phyloP scores from a whole-genome alignment of 768 basidiomycete species.

The Pleurotus cornucopiae region DNA sequence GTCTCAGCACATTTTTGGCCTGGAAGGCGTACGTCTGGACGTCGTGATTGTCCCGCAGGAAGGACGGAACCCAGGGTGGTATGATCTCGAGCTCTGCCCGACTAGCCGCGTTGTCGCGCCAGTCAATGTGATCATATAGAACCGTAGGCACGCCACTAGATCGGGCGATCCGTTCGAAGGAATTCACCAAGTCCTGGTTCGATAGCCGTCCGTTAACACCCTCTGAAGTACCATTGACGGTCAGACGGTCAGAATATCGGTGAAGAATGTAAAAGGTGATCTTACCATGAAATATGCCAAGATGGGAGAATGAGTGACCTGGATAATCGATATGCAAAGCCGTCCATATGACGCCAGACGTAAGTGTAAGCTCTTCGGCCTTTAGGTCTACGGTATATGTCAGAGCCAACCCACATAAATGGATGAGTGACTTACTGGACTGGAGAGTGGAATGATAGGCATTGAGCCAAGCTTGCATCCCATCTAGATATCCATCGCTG shows the following conservation, averaged over 20 bases:
- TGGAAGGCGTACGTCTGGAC: slow-evolving; percentile 52
- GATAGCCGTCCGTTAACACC: slow-evolving; percentile 93
- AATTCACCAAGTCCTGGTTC: slow-evolving; percentile 93
- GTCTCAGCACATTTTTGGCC: slow-evolving; percentile 64
- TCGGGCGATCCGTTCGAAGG: slow-evolving; percentile 66
- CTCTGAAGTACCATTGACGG: slow-evolving; percentile 44
- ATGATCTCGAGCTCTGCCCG: slow-evolving; percentile 23
- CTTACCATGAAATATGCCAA: slow-evolving; percentile 93
- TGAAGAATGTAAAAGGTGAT: slow-evolving; percentile 26
- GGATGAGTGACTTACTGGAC: slow-evolving; percentile 41
- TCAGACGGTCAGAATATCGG: not conserved
- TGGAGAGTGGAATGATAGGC: slow-evolving; percentile 73
- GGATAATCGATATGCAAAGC: slow-evolving; percentile 94
- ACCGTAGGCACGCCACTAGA: slow-evolving; percentile 75
- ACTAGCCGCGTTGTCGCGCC: slow-evolving; percentile 31
- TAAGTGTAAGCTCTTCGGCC: slow-evolving; percentile 56
- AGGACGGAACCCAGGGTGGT: slow-evolving; percentile 43
- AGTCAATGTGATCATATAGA: slow-evolving; percentile 74
- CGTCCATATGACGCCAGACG: slow-evolving; percentile 93
- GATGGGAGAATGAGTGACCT: slow-evolving; percentile 92
- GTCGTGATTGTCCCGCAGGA: slow-evolving; percentile 34
- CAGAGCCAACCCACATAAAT: no score
- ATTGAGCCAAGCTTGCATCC: slow-evolving; percentile 89
- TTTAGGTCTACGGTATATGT: slow-evolving; percentile 46
- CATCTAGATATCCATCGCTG: slow-evolving; percentile 84